These are phyloP conservation scores for Wickerhamomyces chaumierensis DNA, from an alignment of 805 yeast genomes.

Conservation along the genomic window DNA sequence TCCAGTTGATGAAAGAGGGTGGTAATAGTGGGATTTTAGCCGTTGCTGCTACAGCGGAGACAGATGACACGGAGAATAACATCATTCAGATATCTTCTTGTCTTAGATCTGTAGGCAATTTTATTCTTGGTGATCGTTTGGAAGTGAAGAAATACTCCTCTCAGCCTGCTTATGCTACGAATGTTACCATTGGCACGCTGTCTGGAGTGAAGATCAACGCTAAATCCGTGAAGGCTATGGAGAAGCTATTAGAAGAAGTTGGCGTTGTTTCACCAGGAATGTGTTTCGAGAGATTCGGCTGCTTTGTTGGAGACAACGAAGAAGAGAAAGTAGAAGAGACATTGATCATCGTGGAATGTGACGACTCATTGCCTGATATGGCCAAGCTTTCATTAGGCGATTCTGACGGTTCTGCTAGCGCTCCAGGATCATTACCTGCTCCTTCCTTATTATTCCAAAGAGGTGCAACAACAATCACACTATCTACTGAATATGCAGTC, in stretches of 20 bases:
- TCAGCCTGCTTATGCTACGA: constrained; percentile 38
- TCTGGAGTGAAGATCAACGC: constrained; percentile 13
- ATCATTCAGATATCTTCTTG: constrained; percentile 39
- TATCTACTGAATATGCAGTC: no score
- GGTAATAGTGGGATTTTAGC: constrained; percentile 33
- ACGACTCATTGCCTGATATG: constrained; percentile 28
- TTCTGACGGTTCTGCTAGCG: constrained; percentile 5
- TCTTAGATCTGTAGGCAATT: constrained; percentile 29
- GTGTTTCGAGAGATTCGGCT: constrained; percentile 18
- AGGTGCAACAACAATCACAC: constrained; percentile 21
- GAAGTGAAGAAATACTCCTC: constrained; percentile 31
- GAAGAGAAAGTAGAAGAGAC: constrained; percentile 11
- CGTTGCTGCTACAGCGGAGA: constrained; percentile 26
- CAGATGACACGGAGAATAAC: constrained; percentile 20
- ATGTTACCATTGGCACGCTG: constrained; percentile 23
- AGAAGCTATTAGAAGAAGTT: constrained; percentile 34
- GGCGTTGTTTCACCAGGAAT: constrained; percentile 56
- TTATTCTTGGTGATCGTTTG: constrained; percentile 40
- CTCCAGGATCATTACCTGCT: constrained; percentile 22
- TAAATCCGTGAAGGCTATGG: constrained; percentile 23
- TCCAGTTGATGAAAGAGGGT: constrained; percentile 33
- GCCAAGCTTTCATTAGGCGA: constrained; percentile 24
- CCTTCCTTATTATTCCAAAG: constrained; percentile 37
- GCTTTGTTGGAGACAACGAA: constrained; percentile 9
- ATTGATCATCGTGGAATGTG: constrained; percentile 17